A percentile compares a stretch with the other conserved stretches of the same genome.
Conservation (phyloP, 805 yeast species). For the Yarrowia deformans region DNA sequence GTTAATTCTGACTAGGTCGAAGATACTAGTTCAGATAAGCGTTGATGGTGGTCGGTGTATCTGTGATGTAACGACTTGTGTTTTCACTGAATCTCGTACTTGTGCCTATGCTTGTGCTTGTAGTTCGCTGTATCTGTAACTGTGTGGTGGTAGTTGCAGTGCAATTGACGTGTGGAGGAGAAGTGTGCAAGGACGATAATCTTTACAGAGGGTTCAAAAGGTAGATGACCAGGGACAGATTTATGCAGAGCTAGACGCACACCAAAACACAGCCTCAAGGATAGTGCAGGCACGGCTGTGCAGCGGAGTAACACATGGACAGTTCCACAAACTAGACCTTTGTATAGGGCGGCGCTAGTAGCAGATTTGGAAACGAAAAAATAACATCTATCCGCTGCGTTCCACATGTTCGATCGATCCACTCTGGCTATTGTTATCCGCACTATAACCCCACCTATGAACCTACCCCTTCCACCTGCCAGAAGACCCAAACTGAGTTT, state of each 20-base stretch:
- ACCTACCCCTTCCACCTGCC: constrained; percentile 2
- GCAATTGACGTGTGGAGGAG: constrained; percentile 11
- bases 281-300: constrained; percentile 30
- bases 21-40: constrained; percentile 11
- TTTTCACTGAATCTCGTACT: not conserved
- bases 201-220: constrained; percentile 7
- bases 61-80: not conserved
- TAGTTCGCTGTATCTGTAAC: not conserved
- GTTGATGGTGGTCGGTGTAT: not conserved
- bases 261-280: constrained; percentile 26
- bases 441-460: constrained; percentile 14
- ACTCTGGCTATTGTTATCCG: not conserved
- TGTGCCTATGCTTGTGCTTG: not conserved
- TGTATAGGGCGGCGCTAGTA: not conserved
- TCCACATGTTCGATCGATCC: not conserved
- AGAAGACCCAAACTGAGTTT: constrained; percentile 10
- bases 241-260: constrained; percentile 21
- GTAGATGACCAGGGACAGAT: constrained; percentile 16
- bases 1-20: not conserved
- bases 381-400: too few relatives aligned
- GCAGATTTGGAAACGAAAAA: not conserved
- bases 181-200: constrained; percentile 2
- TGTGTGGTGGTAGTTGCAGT: constrained; percentile 3
- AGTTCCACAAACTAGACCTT: not conserved
- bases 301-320: constrained; percentile 13